Evolutionary conservation across 208 protist genomes (phyloP).

Genomic region (Leishmania lainsoni): DNA sequence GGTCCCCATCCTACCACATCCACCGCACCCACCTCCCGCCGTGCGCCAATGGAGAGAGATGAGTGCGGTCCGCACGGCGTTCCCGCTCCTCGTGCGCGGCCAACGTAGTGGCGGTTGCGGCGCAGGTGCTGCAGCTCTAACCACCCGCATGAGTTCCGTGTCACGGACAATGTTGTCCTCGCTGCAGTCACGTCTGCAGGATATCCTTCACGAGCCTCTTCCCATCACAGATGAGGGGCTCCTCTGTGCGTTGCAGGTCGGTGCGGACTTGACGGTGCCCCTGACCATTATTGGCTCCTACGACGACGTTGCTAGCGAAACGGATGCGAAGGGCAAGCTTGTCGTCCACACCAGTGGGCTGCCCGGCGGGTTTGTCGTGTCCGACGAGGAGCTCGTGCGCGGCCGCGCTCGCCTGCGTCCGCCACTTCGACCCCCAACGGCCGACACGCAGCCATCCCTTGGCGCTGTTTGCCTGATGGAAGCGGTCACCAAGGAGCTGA

Average conservation of each 20-base stretch:
- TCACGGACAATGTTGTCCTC: conserved; percentile 4
- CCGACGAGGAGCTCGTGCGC: conserved; percentile 32
- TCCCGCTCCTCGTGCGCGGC: conserved; percentile 21
- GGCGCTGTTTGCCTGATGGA: conserved; percentile 63
- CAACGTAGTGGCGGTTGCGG: neutral
- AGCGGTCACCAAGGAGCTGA: conserved; percentile 37
- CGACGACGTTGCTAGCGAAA: conserved; percentile 5
- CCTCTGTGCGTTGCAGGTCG: conserved; percentile 22
- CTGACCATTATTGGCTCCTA: conserved; percentile 40
- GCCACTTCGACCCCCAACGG: neutral
- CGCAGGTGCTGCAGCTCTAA: neutral
- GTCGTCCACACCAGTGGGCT: conserved; percentile 75
- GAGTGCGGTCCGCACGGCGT: conserved; percentile 15
- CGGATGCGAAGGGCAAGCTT: conserved; percentile 25
- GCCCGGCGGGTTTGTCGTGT: conserved; percentile 67
- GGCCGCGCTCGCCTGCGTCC: conserved; percentile 39
- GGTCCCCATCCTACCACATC: neutral
- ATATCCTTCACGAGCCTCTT: neutral
- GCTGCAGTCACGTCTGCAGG: conserved; percentile 18
- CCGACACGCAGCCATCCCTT: conserved; percentile 23
- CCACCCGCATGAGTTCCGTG: conserved; percentile 17
- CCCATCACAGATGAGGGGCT: conserved; percentile 19
- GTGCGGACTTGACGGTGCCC: conserved; percentile 23
- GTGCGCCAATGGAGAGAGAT: neutral
- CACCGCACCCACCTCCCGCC: neutral